Base-by-base conservation (phyloP, 2,329 filamentous ascomycete genomes). In the Celoporthe dispersa region DNA sequence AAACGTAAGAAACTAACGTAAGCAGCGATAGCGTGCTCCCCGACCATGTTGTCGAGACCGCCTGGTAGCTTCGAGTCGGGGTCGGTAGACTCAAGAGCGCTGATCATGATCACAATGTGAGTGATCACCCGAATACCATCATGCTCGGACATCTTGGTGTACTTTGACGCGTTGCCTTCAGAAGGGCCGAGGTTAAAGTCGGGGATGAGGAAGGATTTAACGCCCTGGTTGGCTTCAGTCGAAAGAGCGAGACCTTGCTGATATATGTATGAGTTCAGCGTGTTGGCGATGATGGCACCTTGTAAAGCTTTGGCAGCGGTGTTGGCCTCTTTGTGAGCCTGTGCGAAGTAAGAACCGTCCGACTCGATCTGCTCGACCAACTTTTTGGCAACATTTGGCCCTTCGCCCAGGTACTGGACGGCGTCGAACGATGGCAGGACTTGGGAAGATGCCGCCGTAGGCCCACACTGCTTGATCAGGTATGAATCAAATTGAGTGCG, bases 1-100 rank as follows among this genome's bases (percentile, higher is more conserved):
- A 91, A 85, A 59, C 92, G 89, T 51, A 99, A 82, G 71, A 92
- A 90, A 75, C 92, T 92, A 68, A 97, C 91, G 78, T 98, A 98
- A 4, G 89, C 90, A 0, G 92, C 89, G 66, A 98, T 84, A 62
- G 95, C 89, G 75, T 92, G 93, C 76, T 97, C 92, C 11, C 67
- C 69, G 33, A 71, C 64, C 16, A 66, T 31, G n/a, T 51, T 64
- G 41, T 48, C 60, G 79, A 79, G 65, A 77, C 76, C 75, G 35
- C 77, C 78, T 70, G 76, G 76, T 64, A 84, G 83, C 63, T 83
- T 80, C 68, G 68, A 72, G 62, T 75, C 73, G 65, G 76, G 73
- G 61, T 71, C 68, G 35, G 79, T 75, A 62, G 85, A 86, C 75
- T 90, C 89, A 55, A 95, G 85, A 22, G 93, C 83, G 12, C 94